Base-by-base conservation (phyloP, 148 eudicot species). In the Nepenthes mirabilis region DNA sequence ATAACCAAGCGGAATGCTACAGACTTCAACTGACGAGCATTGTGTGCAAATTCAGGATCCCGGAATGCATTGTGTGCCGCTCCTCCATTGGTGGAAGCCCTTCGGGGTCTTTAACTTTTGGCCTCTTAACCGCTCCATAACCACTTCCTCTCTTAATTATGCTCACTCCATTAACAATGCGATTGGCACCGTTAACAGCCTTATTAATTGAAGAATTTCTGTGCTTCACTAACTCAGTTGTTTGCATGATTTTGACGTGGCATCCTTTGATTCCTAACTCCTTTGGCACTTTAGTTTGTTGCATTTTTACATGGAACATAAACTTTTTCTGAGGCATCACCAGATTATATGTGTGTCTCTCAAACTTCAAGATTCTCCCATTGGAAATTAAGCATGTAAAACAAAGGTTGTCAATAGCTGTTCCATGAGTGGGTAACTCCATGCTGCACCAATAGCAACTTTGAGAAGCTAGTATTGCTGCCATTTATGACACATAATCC, bases 21-120 rank as follows among this genome's bases (percentile, higher is more conserved):
- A 23, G 23, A 23, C 23, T 23, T 23, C 23, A 23, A 23, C 23
- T 0, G 23, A 0, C 0, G 23, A 23, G 23, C 23, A 23, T 23
- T 0, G 0, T n/a, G n/a, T n/a, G 23, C 23, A 23, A 23, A 0
- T 23, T 23, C 0, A 23, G 23, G 23, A 23, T 23, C 23, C 23
- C 0, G 0, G 23, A 23, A 23, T 23, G 23, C 23, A 23, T 23
- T 23, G 0, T 23, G 23, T 23, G 23, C 23, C 80, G 72, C 61
- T 79, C 95, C 36, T 94, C 95, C 47, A 82, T 56, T 5, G 88
- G 99, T 6, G 91, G 99, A 63, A 89, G 88, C 60, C 79, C 95
- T 10, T 65, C 67, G 62, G 75, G 60, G 55, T 66, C 71, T 35
- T 11, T 37, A 62, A 66, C 40, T 65, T 56, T 80, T 35, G 70